A percentile compares a stretch with the other conserved stretches of the same genome.
phyloP scores from a whole-genome alignment of 345 rosid genomes.

The Arabis hirsuta region DNA sequence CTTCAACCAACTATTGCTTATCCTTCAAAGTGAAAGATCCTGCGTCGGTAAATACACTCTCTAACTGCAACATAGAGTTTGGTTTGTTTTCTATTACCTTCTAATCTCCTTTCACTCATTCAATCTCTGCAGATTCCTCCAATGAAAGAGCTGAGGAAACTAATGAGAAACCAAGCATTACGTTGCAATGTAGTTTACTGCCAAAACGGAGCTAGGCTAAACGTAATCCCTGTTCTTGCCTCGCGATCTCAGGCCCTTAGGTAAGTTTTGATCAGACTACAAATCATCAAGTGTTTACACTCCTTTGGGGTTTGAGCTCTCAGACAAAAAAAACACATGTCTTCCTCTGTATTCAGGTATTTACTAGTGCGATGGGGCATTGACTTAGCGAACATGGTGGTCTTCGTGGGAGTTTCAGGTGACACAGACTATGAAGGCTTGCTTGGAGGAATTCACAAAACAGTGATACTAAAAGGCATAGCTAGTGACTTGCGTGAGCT shows the following conservation, averaged over 20 bases:
- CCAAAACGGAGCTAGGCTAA: slow-evolving; percentile 64
- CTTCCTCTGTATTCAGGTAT: slow-evolving; percentile 53
- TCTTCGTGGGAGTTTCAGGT: slow-evolving; percentile 71
- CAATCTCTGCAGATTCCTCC: slow-evolving; percentile 57
- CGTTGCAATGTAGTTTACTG: slow-evolving; percentile 70
- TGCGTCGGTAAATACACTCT: slow-evolving; percentile 47
- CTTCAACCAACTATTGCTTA: slow-evolving; percentile 61
- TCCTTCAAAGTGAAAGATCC: slow-evolving; percentile 61
- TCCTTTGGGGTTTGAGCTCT: slow-evolving; percentile 9
- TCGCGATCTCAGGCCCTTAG: slow-evolving; percentile 86
- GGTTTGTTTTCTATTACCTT: neutral
- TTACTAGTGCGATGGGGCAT: slow-evolving; percentile 72
- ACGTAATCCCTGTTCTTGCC: slow-evolving; percentile 75
- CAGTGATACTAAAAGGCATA: slow-evolving; percentile 55
- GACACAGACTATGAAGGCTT: slow-evolving; percentile 81
- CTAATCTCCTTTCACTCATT: slow-evolving; percentile 7
- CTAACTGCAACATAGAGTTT: neutral
- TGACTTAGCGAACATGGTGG: slow-evolving; percentile 60
- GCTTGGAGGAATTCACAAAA: slow-evolving; percentile 72
- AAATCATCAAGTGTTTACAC: neutral
- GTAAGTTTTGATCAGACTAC: slow-evolving; percentile 40
- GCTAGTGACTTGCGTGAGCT: slow-evolving; percentile 52
- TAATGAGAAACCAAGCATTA: slow-evolving; percentile 75
- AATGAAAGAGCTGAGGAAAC: slow-evolving; percentile 62
- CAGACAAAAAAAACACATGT: neutral